Percentiles rank a stretch among this genome's conserved stretches.
These are phyloP conservation scores for Penicillium paradoxum DNA, from an alignment of 495 filamentous ascomycete species.

Conservation along the genomic window DNA sequence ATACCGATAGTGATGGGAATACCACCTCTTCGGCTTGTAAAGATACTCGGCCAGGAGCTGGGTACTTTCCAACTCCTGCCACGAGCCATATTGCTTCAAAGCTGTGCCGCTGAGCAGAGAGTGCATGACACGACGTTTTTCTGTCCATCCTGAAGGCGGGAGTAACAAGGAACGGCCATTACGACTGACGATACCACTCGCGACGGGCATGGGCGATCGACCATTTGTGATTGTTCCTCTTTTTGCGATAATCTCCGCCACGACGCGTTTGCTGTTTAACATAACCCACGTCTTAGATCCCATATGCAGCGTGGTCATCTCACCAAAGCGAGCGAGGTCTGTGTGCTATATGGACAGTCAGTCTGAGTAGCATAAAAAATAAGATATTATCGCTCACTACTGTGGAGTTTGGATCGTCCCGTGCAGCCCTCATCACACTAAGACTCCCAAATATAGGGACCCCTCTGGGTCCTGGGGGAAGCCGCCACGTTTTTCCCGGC, in stretches of 20 bases:
- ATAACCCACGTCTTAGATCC: slow-evolving; percentile 35
- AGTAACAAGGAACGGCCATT: slow-evolving; percentile 25
- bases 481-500: slow-evolving; percentile 11
- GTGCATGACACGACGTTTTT: slow-evolving; percentile 39
- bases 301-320: slow-evolving; percentile 32
- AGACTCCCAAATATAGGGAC: slow-evolving; percentile 21
- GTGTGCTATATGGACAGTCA: not conserved
- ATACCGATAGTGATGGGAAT: slow-evolving; percentile 38
- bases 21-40: slow-evolving; percentile 31
- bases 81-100: slow-evolving; percentile 28
- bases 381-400: not conserved
- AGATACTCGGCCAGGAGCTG: slow-evolving; percentile 36
- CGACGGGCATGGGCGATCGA: slow-evolving; percentile 28
- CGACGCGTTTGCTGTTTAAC: slow-evolving; percentile 30
- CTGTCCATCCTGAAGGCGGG: slow-evolving; percentile 25
- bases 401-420: slow-evolving; percentile 4
- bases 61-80: slow-evolving; percentile 38
- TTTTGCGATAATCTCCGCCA: slow-evolving; percentile 32
- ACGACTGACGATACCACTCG: slow-evolving; percentile 32
- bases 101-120: slow-evolving; percentile 32
- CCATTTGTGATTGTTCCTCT: slow-evolving; percentile 30
- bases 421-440: slow-evolving; percentile 5
- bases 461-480: slow-evolving; percentile 22
- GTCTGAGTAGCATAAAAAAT: not conserved
- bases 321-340: slow-evolving; percentile 23